Percentiles rank a stretch among this genome's conserved stretches.
Evolutionary conservation across 2,329 filamentous ascomycete genomes (phyloP).

Genomic region (Colletotrichum eleusines): DNA sequence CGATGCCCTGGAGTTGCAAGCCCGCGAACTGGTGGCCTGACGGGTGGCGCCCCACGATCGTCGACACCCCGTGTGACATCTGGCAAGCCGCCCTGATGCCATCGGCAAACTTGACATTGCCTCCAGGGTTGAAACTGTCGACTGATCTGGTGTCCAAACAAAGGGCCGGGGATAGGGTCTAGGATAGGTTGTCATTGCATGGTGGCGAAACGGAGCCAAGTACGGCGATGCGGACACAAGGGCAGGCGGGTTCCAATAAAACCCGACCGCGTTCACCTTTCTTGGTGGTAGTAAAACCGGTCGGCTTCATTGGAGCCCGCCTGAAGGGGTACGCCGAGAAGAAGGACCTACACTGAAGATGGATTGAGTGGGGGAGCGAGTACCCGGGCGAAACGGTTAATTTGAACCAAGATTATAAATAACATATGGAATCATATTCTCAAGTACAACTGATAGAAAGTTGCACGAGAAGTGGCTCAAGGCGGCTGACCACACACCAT

Average conservation of each 20-base stretch:
- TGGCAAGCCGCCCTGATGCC: constrained; percentile 13
- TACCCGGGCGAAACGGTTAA: neutral
- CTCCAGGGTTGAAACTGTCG: neutral
- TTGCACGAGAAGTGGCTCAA: neutral
- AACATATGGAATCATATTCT: neutral
- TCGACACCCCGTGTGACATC: constrained; percentile 24
- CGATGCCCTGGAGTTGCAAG: constrained; percentile 23
- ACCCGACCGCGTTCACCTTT: too few species aligned
- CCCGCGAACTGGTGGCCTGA: constrained; percentile 29
- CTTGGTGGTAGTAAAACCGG: too few species aligned
- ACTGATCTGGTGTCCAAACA: neutral
- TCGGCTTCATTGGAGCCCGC: too few species aligned
- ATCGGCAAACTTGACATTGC: neutral
- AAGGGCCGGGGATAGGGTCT: neutral
- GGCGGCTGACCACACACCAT: neutral
- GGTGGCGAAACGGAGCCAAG: neutral
- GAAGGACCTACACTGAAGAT: neutral
- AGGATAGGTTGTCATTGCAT: neutral
- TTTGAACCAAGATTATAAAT: neutral
- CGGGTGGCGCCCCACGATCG: constrained; percentile 13
- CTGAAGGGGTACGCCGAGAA: neutral
- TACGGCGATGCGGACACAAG: neutral
- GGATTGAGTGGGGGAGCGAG: neutral
- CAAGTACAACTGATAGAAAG: neutral
- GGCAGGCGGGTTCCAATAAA: too few species aligned